Evolutionary conservation across 179 eudicot genomes (phyloP).

Genomic region (Heliamphora pulchella): DNA sequence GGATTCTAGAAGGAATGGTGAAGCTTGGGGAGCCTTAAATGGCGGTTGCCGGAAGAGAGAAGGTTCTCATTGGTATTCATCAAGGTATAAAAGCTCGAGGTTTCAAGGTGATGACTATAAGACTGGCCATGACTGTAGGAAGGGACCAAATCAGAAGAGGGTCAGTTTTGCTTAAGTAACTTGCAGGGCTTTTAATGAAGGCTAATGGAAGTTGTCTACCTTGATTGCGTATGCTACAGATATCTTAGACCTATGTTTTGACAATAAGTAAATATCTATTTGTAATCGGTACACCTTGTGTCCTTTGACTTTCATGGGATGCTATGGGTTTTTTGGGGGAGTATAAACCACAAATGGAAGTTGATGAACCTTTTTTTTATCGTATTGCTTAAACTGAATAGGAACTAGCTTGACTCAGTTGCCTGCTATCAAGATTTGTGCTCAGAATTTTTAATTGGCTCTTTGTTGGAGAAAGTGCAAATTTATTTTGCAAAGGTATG

Average conservation of each 20-base stretch:
- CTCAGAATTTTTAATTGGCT: neutral
- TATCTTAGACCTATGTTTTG: neutral
- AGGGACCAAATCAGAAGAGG: slow-evolving; percentile 7
- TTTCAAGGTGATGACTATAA: slow-evolving; percentile 31
- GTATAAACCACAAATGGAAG: neutral
- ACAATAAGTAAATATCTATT: neutral
- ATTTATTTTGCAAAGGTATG: slow-evolving; percentile 10
- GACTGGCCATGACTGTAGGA: slow-evolving; percentile 9
- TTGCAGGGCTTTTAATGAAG: neutral
- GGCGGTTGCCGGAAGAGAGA: slow-evolving; percentile 55
- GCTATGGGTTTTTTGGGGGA: neutral
- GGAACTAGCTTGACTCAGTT: neutral
- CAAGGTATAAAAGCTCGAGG: slow-evolving; percentile 47
- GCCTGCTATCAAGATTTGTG: neutral
- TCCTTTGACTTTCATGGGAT: slow-evolving; percentile 1
- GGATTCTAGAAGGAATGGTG: slow-evolving; percentile 27
- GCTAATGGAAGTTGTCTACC: slow-evolving; percentile 1
- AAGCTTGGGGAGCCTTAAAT: slow-evolving; percentile 28
- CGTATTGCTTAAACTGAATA: neutral
- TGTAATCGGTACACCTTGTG: neutral
- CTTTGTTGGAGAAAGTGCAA: neutral
- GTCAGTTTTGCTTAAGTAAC: slow-evolving; percentile 8
- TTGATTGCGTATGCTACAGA: neutral
- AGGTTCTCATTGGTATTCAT: slow-evolving; percentile 39
- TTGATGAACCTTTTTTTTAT: neutral